Conservation (phyloP, 768 basidiomycete species). For the Boletus pseudo-olivaceus region DNA sequence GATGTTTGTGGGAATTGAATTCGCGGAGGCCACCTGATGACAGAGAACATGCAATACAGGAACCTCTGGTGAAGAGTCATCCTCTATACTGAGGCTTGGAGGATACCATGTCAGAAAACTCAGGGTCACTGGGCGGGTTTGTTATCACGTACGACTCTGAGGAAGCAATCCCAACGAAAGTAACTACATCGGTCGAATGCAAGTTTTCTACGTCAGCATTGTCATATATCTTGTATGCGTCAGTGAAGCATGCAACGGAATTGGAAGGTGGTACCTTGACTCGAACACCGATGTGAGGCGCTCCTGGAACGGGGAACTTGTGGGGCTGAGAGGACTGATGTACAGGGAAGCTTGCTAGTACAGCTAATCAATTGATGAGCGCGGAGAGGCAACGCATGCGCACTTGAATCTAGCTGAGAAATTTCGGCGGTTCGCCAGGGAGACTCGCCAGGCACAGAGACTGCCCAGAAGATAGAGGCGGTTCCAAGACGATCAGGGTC, state of each 20-base stretch:
- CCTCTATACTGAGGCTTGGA: constrained; percentile 39
- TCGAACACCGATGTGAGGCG: constrained; percentile 64
- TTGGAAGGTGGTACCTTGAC: constrained; percentile 49
- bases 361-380: not conserved
- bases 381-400: constrained; percentile 9
- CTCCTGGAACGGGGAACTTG: constrained; percentile 59
- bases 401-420: constrained; percentile 18
- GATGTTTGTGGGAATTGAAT: constrained; percentile 2
- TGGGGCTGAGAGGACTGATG: constrained; percentile 39
- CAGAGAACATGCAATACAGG: constrained; percentile 73
- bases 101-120: constrained; percentile 15
- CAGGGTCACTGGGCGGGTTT: not conserved
- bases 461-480: constrained; percentile 65
- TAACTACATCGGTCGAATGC: constrained; percentile 59
- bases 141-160: constrained; percentile 57
- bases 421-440: constrained; percentile 47
- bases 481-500: constrained; percentile 57
- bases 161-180: constrained; percentile 72
- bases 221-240: constrained; percentile 54
- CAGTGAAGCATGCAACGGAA: not conserved
- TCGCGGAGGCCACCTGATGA: constrained; percentile 11
- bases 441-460: constrained; percentile 67
- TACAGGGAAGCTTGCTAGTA: constrained; percentile 23
- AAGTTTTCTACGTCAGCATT: constrained; percentile 39
- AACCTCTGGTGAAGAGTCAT: constrained; percentile 37